Conservation (phyloP, 2,329 filamentous ascomycete genomes). For the Tricladium varicosporioides region DNA sequence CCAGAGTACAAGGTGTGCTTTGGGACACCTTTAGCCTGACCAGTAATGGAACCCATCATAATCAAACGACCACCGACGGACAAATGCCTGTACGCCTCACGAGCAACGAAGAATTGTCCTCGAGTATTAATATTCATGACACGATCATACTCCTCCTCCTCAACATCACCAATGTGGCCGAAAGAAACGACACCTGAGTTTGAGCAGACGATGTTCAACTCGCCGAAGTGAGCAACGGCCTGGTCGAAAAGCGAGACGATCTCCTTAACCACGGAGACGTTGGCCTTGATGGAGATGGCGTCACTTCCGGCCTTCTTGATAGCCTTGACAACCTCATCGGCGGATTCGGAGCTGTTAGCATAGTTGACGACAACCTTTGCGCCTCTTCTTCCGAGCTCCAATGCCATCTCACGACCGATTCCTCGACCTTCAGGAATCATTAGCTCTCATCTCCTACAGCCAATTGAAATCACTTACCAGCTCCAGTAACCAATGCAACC, state of each 20-base stretch:
- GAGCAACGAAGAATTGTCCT: constrained; percentile 74
- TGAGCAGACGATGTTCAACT: constrained; percentile 32
- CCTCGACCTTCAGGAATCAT: constrained; percentile 49
- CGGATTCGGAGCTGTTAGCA: constrained; percentile 59
- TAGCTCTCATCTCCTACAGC: no score
- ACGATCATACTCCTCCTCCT: constrained; percentile 31
- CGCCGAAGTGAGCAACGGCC: constrained; percentile 30
- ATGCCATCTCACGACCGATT: constrained; percentile 65
- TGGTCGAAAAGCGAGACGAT: constrained; percentile 30
- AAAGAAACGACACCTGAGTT: constrained; percentile 54
- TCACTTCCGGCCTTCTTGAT: constrained; percentile 54
- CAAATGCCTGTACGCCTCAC: constrained; percentile 71
- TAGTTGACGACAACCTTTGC: constrained; percentile 56
- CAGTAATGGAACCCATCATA: constrained; percentile 70
- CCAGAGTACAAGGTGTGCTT: constrained; percentile 73
- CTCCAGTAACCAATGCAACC: constrained; percentile 35
- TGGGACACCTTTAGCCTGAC: constrained; percentile 65
- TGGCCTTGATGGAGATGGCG: constrained; percentile 55
- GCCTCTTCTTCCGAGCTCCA: constrained; percentile 62
- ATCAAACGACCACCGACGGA: constrained; percentile 70
- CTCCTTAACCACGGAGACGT: constrained; percentile 51
- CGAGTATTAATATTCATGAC: constrained; percentile 65
- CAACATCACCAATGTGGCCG: constrained; percentile 30
- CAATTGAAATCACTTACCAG: constrained; percentile 19
- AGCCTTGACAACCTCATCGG: constrained; percentile 62